Evolutionary conservation across 2,329 filamentous ascomycete genomes (phyloP).

Genomic region (Fusarium succisae): DNA sequence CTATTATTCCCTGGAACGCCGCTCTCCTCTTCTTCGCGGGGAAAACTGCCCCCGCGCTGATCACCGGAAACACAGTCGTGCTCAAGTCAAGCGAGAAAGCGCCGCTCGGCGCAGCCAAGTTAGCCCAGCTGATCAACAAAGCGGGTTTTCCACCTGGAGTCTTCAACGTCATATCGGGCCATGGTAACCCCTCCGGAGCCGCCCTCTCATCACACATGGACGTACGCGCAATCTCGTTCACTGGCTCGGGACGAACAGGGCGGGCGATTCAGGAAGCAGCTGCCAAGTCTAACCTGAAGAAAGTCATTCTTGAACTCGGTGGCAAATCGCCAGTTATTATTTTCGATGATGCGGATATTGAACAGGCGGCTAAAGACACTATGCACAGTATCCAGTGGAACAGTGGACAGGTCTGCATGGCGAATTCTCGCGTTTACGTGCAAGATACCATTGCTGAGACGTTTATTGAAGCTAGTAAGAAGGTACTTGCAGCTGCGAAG

Average conservation of each 20-base stretch:
- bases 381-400: slow-evolving; percentile 59
- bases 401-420: slow-evolving; percentile 69
- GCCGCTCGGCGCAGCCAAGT: slow-evolving; percentile 26
- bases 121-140: slow-evolving; percentile 68
- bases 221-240: slow-evolving; percentile 80
- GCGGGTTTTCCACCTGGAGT: slow-evolving; percentile 81
- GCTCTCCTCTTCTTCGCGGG: slow-evolving; percentile 56
- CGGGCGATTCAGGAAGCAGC: slow-evolving; percentile 78
- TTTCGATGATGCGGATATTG: slow-evolving; percentile 62
- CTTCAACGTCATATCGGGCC: slow-evolving; percentile 77
- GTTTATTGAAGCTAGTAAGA: slow-evolving; percentile 17
- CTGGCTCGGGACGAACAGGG: slow-evolving; percentile 76
- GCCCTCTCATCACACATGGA: slow-evolving; percentile 73
- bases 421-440: slow-evolving; percentile 67
- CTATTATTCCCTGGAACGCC: slow-evolving; percentile 69
- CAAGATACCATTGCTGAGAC: slow-evolving; percentile 57
- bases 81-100: slow-evolving; percentile 36
- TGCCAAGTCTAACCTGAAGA: slow-evolving; percentile 69
- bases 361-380: slow-evolving; percentile 56
- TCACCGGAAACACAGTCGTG: slow-evolving; percentile 33
- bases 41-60: slow-evolving; percentile 47
- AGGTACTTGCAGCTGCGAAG: background rate
- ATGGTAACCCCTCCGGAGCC: slow-evolving; percentile 72
- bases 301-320: slow-evolving; percentile 73
- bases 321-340: slow-evolving; percentile 73